Evolutionary conservation across 2,329 filamentous ascomycete species (phyloP).

Genomic region (Trichophyton schoenleinii): DNA sequence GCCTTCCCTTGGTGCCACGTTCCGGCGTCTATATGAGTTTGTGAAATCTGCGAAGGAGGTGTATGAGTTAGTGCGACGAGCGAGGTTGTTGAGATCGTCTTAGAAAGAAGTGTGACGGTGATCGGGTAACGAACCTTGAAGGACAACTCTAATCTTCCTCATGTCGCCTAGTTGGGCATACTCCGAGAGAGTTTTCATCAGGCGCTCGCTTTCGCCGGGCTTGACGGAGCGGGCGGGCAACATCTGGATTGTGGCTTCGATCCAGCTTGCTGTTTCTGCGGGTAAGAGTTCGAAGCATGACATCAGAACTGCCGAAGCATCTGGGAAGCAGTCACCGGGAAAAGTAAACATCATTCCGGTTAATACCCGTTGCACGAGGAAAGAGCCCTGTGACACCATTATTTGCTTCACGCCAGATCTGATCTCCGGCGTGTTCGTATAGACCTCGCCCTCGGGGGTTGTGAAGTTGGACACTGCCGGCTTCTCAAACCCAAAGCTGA

Average conservation of each 20-base stretch:
- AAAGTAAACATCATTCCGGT: slow-evolving; percentile 99
- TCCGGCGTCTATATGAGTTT: slow-evolving; percentile 80
- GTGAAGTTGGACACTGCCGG: slow-evolving; percentile 44
- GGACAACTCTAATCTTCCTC: slow-evolving; percentile 65
- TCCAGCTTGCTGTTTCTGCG: slow-evolving; percentile 65
- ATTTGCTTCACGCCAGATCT: slow-evolving; percentile 61
- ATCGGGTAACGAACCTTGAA: slow-evolving; percentile 45
- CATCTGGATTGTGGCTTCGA: slow-evolving; percentile 69
- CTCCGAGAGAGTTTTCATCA: slow-evolving; percentile 70
- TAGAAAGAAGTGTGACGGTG: not conserved
- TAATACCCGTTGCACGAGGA: slow-evolving; percentile 75
- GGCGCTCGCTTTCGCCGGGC: slow-evolving; percentile 62
- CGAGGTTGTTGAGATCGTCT: not conserved
- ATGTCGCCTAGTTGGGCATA: slow-evolving; percentile 57
- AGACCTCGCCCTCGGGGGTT: slow-evolving; percentile 47
- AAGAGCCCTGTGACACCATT: slow-evolving; percentile 56
- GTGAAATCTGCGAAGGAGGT: slow-evolving; percentile 58
- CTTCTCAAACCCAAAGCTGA: slow-evolving; percentile 74
- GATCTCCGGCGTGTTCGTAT: slow-evolving; percentile 56
- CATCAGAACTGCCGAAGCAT: slow-evolving; percentile 84
- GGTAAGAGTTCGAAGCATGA: slow-evolving; percentile 80
- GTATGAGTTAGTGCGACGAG: not conserved
- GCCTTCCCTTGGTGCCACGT: slow-evolving; percentile 89
- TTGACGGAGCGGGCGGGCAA: slow-evolving; percentile 73
- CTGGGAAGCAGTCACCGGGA: slow-evolving; percentile 86